Evolutionary conservation across 352 stramenopile genomes (phyloP), one percentile per base, ranked within the genome.

Genomic region (Globisporangium heterothallicum): DNA sequence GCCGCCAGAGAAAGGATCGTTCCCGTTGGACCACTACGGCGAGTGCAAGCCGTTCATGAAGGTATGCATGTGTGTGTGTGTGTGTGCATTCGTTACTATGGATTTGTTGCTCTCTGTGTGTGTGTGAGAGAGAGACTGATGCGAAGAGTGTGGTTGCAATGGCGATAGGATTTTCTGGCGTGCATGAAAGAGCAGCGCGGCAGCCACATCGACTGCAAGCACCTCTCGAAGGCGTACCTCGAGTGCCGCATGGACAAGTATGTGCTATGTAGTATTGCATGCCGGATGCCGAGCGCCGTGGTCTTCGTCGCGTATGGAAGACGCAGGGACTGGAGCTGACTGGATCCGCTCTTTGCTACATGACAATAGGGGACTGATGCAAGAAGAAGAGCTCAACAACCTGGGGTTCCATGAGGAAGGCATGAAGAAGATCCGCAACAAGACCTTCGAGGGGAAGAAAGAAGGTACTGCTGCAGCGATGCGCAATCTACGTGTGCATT

Each of bases 201-300:
- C 57, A 87, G 70, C 47, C 87, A 96, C 70, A 92, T 95, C 54
- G 78, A 92, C 35, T 96, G 87, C 84, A 94, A 95, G 68, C 70
- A 86, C 52, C 64, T 96, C 27, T 93, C 86, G 44, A 89, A 91
- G 62, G 56, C 66, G 9, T 96, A 96, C 30, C 65, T 96, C 16
- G 61, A 92, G 57, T 96, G 87, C 68, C 83, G 87, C 49, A 96
- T 96, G 78, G 77, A 96, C 30, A 92, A 88, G 84, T 95, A 42
- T 53, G 77, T 74, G n/a, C 8, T 38, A 13, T 42, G 18, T 50
- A n/a, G n/a, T n/a, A n/a, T n/a, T n/a, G n/a, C n/a, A n/a, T n/a
- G n/a, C n/a, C n/a, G n/a, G n/a, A n/a, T n/a, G n/a, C n/a, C n/a
- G n/a, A n/a, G n/a, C n/a, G n/a, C n/a, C n/a, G n/a, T n/a, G n/a